Conservation (phyloP, 1,284 basidiomycete species). For the Mycena citricolor region DNA sequence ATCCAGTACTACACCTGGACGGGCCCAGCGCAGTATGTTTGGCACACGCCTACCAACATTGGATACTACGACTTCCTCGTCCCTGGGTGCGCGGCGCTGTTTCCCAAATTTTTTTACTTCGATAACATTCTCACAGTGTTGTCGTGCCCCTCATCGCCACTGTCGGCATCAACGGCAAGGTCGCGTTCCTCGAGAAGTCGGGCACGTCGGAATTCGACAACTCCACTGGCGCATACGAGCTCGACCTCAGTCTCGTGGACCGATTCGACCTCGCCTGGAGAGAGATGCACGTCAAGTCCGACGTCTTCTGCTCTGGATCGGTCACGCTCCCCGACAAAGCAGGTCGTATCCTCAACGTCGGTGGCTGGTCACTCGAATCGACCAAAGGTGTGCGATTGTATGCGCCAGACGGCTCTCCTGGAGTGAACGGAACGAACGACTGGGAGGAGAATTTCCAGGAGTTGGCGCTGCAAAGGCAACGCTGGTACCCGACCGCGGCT, state of each 20-base stretch:
- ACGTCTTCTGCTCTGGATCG: constrained; percentile 74
- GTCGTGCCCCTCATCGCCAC: constrained; percentile 72
- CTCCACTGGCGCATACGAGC: constrained; percentile 74
- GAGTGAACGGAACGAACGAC: constrained; percentile 63
- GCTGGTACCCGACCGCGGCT: constrained; percentile 63
- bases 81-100: constrained; percentile 44
- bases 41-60: constrained; percentile 62
- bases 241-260: constrained; percentile 57
- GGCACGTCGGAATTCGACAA: constrained; percentile 51
- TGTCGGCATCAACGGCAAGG: constrained; percentile 74
- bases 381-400: constrained; percentile 69
- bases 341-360: constrained; percentile 67
- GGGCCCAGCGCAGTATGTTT: constrained; percentile 50
- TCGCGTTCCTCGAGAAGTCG: constrained; percentile 71
- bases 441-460: constrained; percentile 62
- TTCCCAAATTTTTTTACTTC: background rate
- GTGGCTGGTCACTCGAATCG: constrained; percentile 58
- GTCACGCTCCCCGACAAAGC: constrained; percentile 71
- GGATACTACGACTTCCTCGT: constrained; percentile 64
- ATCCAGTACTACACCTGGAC: constrained; percentile 62
- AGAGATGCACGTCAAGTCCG: constrained; percentile 68
- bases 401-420: constrained; percentile 55
- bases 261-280: constrained; percentile 64
- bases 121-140: constrained; percentile 33
- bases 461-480: constrained; percentile 49